A percentile compares a stretch with the other conserved stretches of the same genome.
Evolutionary conservation across 176 grass and related monocot genomes (phyloP).

Genomic region (Hordeum marinum): DNA sequence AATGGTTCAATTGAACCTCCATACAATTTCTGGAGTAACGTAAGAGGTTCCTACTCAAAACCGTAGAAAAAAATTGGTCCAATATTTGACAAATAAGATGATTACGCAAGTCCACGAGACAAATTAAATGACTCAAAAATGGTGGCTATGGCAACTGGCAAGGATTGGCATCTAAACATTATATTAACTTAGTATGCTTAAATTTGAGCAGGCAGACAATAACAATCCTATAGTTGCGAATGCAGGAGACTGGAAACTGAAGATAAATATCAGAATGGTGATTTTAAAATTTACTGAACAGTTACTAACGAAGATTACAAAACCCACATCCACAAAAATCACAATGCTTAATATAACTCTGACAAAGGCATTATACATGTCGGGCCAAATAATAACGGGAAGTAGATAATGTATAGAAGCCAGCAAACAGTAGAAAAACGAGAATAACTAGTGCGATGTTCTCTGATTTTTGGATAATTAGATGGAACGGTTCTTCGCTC

Average conservation of each 20-base stretch:
- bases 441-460: neutral
- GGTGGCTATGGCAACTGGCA: neutral
- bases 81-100: neutral
- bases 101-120: neutral
- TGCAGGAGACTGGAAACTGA: neutral
- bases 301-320: neutral
- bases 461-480: neutral
- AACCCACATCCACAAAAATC: neutral
- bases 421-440: neutral
- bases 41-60: neutral
- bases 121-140: neutral
- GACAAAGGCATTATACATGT: neutral
- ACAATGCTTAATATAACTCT: neutral
- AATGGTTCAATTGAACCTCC: neutral
- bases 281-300: neutral
- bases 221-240: neutral
- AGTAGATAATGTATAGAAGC: neutral
- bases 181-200: neutral
- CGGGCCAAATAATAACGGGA: neutral
- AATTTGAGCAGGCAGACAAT: neutral
- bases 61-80: neutral
- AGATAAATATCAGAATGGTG: neutral
- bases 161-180: neutral
- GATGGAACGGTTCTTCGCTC: neutral
- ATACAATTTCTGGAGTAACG: neutral